Conservation (phyloP, 2,329 filamentous ascomycete genomes). For the Thelonectria blattea region DNA sequence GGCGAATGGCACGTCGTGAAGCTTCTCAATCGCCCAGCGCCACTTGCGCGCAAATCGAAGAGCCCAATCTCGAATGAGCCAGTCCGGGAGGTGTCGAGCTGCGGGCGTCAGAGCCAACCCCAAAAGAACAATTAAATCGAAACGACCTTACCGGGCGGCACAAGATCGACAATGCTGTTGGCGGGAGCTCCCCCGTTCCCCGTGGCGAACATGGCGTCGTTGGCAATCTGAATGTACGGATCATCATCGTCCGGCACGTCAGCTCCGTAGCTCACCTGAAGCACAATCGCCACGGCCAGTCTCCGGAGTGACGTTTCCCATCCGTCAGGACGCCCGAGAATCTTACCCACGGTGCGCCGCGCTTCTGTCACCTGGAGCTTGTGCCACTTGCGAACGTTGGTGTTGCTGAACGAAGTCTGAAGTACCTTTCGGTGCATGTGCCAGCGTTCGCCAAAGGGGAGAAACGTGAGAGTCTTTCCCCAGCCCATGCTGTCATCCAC, state of each 20-base stretch:
- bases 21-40: conserved; percentile 43
- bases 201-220: conserved; percentile 42
- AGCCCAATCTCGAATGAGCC: conserved; percentile 41
- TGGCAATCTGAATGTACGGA: conserved; percentile 40
- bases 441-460: conserved; percentile 50
- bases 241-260: conserved; percentile 39
- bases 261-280: conserved; percentile 42
- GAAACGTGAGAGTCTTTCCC: conserved; percentile 54
- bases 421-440: conserved; percentile 51
- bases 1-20: conserved; percentile 43
- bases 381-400: conserved; percentile 40
- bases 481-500: conserved; percentile 48
- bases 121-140: no score
- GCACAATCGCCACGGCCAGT: conserved; percentile 41
- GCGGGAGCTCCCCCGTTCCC: conserved; percentile 41
- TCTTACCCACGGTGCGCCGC: conserved; percentile 28
- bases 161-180: conserved; percentile 51
- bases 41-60: conserved; percentile 43
- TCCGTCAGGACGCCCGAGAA: conserved; percentile 27
- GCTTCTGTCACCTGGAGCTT: conserved; percentile 35
- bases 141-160: conserved; percentile 44
- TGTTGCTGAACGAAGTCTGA: conserved; percentile 50
- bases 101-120: background rate
- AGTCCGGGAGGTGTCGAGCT: conserved; percentile 38
- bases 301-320: conserved; percentile 39